Conservation (phyloP, 345 rosid genomes). For the Gossypium stocksii region DNA sequence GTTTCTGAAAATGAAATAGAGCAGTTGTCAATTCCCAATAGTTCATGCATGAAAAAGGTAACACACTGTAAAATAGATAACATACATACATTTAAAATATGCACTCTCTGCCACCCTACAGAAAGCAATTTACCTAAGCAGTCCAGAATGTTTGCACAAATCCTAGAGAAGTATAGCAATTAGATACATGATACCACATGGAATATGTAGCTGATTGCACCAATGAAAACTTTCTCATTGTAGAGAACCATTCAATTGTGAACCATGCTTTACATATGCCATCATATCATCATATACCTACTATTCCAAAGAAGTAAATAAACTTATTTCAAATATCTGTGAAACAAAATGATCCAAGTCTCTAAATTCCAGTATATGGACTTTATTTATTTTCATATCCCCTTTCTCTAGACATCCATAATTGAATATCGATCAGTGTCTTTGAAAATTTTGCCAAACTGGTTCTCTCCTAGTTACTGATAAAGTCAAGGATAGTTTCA, state of each 20-base stretch:
- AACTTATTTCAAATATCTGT: neutral
- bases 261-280: neutral
- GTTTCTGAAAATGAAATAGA: conserved; percentile 51
- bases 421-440: neutral
- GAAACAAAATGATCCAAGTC: neutral
- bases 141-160: neutral
- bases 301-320: neutral
- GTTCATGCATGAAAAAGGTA: neutral
- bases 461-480: neutral
- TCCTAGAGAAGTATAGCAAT: neutral
- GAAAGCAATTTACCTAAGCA: conserved; percentile 1
- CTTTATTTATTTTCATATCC: neutral
- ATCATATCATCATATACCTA: neutral
- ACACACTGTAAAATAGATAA: neutral
- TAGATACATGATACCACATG: neutral
- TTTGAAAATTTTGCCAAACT: neutral
- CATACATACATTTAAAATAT: neutral
- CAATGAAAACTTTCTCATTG: neutral
- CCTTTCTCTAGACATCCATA: neutral
- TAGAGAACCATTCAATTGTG: neutral
- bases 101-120: neutral
- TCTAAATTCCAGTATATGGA: neutral
- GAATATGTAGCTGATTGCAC: neutral
- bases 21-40: conserved; percentile 16
- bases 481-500: neutral